Evolutionary conservation across 73 alveolate species (phyloP).

Genomic region (Symbiodinium pilosum): DNA sequence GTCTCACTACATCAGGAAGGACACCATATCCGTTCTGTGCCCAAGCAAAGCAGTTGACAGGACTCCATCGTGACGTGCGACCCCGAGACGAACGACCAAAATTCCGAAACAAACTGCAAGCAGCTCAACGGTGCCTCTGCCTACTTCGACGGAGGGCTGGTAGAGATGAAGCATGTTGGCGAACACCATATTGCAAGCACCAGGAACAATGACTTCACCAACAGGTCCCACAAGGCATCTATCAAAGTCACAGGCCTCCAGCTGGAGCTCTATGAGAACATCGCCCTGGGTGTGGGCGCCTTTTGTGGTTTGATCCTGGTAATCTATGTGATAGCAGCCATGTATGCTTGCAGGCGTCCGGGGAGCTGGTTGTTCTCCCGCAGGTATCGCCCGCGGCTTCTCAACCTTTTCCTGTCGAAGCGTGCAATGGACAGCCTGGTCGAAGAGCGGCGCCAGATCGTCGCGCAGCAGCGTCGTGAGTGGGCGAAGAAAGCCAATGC

Average conservation of each 20-base stretch:
- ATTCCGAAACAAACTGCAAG: conserved; percentile 90
- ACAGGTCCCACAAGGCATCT: conserved; percentile 50
- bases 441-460: conserved; percentile 45
- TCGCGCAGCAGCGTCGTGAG: conserved; percentile 41
- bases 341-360: conserved; percentile 18
- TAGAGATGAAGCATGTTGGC: conserved; percentile 58
- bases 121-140: conserved; percentile 83
- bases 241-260: conserved; percentile 37
- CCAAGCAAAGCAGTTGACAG: no score
- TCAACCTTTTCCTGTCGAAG: background rate
- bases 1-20: no score
- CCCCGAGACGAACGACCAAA: conserved; percentile 85
- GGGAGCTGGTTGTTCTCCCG: conserved; percentile 70
- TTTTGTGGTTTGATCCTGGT: conserved; percentile 26
- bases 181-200: conserved; percentile 45
- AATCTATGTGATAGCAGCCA: background rate
- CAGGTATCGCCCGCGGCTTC: conserved; percentile 57
- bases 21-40: no score
- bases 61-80: conserved; percentile 56
- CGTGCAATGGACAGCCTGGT: conserved; percentile 43
- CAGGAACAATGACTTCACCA: conserved; percentile 70
- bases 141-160: conserved; percentile 81
- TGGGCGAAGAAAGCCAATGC: conserved; percentile 86
- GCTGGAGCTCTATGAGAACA: conserved; percentile 12
- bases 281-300: conserved; percentile 54